Evolutionary conservation across 192 early-diverging fungal species (phyloP), one percentile per base, ranked within the genome.

Genomic region (Hyaloraphidium curvatum): DNA sequence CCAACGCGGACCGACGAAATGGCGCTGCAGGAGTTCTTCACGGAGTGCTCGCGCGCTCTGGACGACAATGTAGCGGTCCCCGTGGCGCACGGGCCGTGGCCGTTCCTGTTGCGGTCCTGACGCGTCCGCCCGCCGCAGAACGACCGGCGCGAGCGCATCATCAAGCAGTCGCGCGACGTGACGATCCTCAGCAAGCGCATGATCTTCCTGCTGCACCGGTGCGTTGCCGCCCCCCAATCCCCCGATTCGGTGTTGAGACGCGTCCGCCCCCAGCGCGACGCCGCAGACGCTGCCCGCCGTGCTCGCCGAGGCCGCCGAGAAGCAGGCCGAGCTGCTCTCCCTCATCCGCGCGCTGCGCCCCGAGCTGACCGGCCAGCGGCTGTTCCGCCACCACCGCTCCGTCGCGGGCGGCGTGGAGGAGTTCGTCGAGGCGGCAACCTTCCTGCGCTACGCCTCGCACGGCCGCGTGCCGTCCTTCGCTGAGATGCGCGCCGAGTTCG

Each of bases 21-120:
- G n/a, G n/a, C 75, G 63, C 19, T 76, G 69, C 40, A 74, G 74
- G 55, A 78, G 64, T 62, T 73, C 75, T 57, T 73, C 54, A 23
- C 51, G 60, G 9, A 27, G 11, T 14, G 3, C 30, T 22, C 2
- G 2, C 35, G 51, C 23, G n/a, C 19, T 5, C n/a, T 51, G 2
- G 51, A 0, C 0, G 2, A 16, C 17, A 31, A 25, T 37, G 33
- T 21, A 29, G 57, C 11, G n/a, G 51, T n/a, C 26, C 28, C 22
- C 55, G 48, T 17, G 39, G n/a, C 41, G n/a, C 7, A 27, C 50
- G 2, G 50, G 28, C 2, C 51, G 57, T 16, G 7, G 16, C 5
- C 57, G 29, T 4, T 69, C 66, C 50, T 31, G 33, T 0, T n/a
- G 39, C 5, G 60, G 61, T 55, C 60, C 65, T 13, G 61, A 71